A percentile compares a stretch with the other conserved stretches of the same genome.
Conservation (phyloP, 148 eudicot species). For the Mesembryanthemum crystallinum region DNA sequence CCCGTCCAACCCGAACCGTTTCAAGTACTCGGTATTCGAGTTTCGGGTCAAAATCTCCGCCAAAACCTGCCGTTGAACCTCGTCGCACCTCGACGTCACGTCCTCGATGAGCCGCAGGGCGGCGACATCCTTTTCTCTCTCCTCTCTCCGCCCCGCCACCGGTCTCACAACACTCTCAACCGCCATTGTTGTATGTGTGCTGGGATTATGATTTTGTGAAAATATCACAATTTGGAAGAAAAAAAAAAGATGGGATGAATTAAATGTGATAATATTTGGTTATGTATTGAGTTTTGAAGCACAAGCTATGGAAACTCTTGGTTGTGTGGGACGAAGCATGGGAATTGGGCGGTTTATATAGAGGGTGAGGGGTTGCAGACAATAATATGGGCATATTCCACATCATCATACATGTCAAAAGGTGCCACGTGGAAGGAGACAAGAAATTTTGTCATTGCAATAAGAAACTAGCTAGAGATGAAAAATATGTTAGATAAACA, state of each 20-base stretch:
- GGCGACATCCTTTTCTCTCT: slow-evolving; percentile 35
- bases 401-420: slow-evolving; percentile 32
- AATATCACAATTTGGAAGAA: not conserved
- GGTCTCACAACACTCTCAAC: not conserved
- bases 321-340: not conserved
- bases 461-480: no score
- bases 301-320: no score
- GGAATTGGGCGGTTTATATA: slow-evolving; percentile 28
- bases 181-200: not conserved
- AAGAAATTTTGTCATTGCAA: slow-evolving; percentile 7
- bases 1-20: slow-evolving; percentile 28
- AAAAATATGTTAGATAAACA: no score
- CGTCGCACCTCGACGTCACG: slow-evolving; percentile 40
- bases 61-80: slow-evolving; percentile 54
- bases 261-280: no score
- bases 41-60: slow-evolving; percentile 55
- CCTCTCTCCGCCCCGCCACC: slow-evolving; percentile 1
- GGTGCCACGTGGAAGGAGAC: slow-evolving; percentile 10
- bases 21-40: slow-evolving; percentile 52
- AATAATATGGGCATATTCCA: slow-evolving; percentile 7
- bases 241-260: not conserved
- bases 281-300: no score
- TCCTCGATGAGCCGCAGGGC: slow-evolving; percentile 56
- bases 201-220: not conserved
- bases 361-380: slow-evolving; percentile 2